Conservation (phyloP, 352 stramenopile genomes). For the Phytophthora idaei region DNA sequence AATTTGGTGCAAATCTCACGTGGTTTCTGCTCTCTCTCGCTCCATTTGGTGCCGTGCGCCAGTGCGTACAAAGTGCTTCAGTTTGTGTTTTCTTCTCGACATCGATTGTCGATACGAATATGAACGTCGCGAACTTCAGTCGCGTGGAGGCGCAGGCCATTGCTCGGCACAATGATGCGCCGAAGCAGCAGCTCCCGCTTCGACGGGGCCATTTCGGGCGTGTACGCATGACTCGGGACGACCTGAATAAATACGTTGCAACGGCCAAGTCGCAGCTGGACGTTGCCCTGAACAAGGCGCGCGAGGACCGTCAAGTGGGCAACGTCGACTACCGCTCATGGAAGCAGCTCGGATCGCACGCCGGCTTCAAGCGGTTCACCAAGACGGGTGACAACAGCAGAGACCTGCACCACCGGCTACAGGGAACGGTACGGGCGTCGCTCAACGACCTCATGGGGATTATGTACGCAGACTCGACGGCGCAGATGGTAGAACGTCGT, state of each 20-base stretch:
- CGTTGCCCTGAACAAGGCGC: conserved; percentile 44
- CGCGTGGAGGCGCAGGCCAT: conserved; percentile 42
- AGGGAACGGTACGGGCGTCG: conserved; percentile 57
- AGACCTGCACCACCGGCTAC: conserved; percentile 58
- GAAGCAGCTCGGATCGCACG: conserved; percentile 57
- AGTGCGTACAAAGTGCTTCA: conserved; percentile 23
- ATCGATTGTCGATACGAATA: conserved; percentile 11
- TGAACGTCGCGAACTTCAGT: conserved; percentile 34
- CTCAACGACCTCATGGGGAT: conserved; percentile 68
- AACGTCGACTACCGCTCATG: conserved; percentile 51
- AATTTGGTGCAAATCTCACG: conserved; percentile 37
- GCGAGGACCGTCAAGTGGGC: conserved; percentile 48
- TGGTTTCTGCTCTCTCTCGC: conserved; percentile 38
- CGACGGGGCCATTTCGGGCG: conserved; percentile 52
- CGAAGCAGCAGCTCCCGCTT: conserved; percentile 51
- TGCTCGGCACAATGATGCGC: conserved; percentile 23
- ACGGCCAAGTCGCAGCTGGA: conserved; percentile 51
- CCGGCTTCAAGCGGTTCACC: conserved; percentile 64
- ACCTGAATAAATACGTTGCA: conserved; percentile 47
- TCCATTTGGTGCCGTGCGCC: conserved; percentile 39
- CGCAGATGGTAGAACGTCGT: conserved; percentile 48
- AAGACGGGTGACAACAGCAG: conserved; percentile 47
- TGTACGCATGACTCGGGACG: conserved; percentile 38
- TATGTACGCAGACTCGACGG: conserved; percentile 59
- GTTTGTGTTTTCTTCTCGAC: conserved; percentile 31